Base-by-base conservation (phyloP, 768 basidiomycete species). In the Roridomyces roridus region DNA sequence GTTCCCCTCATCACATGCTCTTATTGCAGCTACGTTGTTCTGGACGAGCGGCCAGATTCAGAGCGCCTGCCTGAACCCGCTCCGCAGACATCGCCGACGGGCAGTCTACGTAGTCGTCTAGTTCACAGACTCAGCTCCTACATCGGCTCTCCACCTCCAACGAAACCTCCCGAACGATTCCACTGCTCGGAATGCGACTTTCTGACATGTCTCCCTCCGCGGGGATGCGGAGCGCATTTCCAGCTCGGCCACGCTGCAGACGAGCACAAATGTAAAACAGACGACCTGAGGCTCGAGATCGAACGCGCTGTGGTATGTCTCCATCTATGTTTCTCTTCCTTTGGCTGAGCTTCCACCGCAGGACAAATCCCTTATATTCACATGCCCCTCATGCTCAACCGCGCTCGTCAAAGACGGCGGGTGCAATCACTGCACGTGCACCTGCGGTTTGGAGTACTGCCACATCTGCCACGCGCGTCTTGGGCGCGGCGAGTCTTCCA, bases 291-390 rank as follows among this genome's bases (percentile, higher is more conserved):
- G 36, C 44, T 54, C 36, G 52, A 54, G 44, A 54, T 54, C 20
- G 52, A 54, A 54, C 52, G 52, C 39, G 52, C 52, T 37, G 52
- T 54, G 52, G 52, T 54, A 46, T 28, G 52, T 46, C n/a, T 50
- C 29, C 47, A 28, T 39, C 26, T 29, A 20, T 42, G 25, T 24
- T 18, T 44, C 36, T n/a, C n/a, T 39, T 29, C 52, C 51, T 24
- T 26, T 53, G 43, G 51, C 18, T 39, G 34, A 25, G 24, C 1
- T 23, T 40, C 46, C 39, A 26, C 39, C 25, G 28, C 44, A 54
- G 52, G 45, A 54, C 45, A 54, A 46, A 46, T 54, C 52, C 44
- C 52, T 54, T 20, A 54, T 54, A 45, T 54, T 46, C 52, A 54
- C 36, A 34, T 54, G 52, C 35, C 52, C 44, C 36, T 46, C 35